Base-by-base conservation (phyloP, 2,329 filamentous ascomycete species). In the Pyricularia grisea region DNA sequence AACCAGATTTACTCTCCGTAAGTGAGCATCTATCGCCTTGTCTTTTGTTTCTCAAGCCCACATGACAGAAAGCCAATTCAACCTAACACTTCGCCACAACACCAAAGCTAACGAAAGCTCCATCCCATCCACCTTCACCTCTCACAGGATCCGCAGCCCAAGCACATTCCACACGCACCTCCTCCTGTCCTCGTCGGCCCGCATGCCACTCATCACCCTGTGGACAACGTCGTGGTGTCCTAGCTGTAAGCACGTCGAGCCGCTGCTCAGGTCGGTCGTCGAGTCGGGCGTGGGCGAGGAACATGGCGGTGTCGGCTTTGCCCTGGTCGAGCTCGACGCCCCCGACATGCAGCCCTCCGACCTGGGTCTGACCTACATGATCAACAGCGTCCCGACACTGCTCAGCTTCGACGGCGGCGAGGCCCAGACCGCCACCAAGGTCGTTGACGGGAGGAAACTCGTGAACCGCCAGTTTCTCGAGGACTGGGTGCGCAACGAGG, bases 221-320 rank as follows among this genome's bases (percentile, higher is more conserved):
- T 89, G 86, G 87, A 87, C 85, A 0, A 81, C 86, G 0, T 84
- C 84, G 9, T 88, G 82, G 78, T 88, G 87, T 75, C 77, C 81
- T 4, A 84, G 85, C 20, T 88, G 87, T 76, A 80, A 79, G 65
- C 75, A 77, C 36, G 80, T 88, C 28, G 77, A 78, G 4, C 86
- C 86, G 4, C 75, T 87, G 12, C 67, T 88, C 6, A 75, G 74
- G 14, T 78, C 80, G 12, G 79, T 88, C 36, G 75, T 89, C 65
- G 79, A 81, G 72, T 79, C 79, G 3, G 83, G 84, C 67, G 79
- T 84, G 2, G 86, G 86, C 69, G 84, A 87, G 76, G 78, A 77
- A 0, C 82, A 87, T 74, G 86, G 85, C 72, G 86, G 85, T 30
- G 83, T 89, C 6, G 79, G 78, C n/a, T 84, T 82, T 70, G 83